Evolutionary conservation across 129 eudicot species (phyloP).

Genomic region (Arctium minus): DNA sequence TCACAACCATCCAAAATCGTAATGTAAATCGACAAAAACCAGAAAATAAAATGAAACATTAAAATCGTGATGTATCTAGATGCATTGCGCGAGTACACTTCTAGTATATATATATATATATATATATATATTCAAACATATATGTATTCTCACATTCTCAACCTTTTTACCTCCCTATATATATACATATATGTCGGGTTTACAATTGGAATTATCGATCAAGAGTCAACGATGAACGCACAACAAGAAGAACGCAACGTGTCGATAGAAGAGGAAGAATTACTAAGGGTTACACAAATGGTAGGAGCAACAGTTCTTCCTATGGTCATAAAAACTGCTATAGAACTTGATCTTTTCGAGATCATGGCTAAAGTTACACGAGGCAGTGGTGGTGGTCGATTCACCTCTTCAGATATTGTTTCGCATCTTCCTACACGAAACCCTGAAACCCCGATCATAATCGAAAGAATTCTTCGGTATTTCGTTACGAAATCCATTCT

Average conservation of each 20-base stretch:
- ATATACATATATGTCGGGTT: too few relatives aligned
- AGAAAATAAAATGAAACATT: too few relatives aligned
- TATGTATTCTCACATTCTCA: too few relatives aligned
- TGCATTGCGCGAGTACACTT: too few relatives aligned
- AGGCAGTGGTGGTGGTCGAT: constrained; percentile 1
- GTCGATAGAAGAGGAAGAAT: constrained; percentile 18
- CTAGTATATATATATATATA: too few relatives aligned
- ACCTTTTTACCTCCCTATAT: too few relatives aligned
- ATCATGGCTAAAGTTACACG: constrained; percentile 16
- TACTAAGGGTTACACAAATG: constrained; percentile 13
- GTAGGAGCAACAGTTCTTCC: constrained; percentile 1
- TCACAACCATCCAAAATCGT: too few relatives aligned
- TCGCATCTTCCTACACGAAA: constrained; percentile 20
- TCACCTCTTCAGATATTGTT: constrained; percentile 32
- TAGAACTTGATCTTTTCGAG: constrained; percentile 41
- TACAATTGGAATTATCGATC: too few relatives aligned
- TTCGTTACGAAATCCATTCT: constrained; percentile 41
- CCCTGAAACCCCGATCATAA: constrained; percentile 26
- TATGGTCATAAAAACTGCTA: constrained; percentile 25
- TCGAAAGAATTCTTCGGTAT: constrained; percentile 47
- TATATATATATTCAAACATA: too few relatives aligned
- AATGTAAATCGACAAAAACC: too few relatives aligned
- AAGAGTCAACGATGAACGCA: not conserved
- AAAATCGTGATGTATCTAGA: too few relatives aligned
- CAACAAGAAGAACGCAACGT: not conserved